Percentiles rank a stretch among this genome's conserved stretches.
phyloP scores from a whole-genome alignment of 2,329 filamentous ascomycete species.

The Paramyrothecium roridum region DNA sequence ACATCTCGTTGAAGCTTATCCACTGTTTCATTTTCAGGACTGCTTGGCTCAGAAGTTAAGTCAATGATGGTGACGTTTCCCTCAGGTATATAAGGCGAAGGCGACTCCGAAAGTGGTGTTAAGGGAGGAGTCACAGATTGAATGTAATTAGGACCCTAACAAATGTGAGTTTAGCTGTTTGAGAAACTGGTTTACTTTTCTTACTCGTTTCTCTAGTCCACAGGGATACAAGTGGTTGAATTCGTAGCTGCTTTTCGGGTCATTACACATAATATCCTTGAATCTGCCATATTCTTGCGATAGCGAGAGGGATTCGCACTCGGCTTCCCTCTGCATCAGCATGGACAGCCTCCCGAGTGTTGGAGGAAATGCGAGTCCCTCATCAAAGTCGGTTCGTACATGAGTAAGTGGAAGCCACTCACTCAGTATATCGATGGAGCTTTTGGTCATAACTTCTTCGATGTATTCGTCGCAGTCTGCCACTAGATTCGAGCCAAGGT shows the following conservation, averaged over 20 bases:
- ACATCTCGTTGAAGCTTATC: conserved; percentile 7
- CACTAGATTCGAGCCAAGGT: conserved; percentile 15
- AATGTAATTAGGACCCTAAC: conserved; percentile 1
- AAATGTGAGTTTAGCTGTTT: background rate
- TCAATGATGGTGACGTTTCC: conserved; percentile 16
- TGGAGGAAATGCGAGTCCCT: conserved; percentile 21
- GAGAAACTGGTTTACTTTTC: background rate
- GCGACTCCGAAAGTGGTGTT: conserved; percentile 17
- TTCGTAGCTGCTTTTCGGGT: conserved; percentile 4
- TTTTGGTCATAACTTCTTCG: conserved; percentile 10
- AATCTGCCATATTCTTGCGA: background rate
- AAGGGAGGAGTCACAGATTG: conserved; percentile 22
- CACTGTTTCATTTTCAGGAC: conserved; percentile 8
- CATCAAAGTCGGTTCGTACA: conserved; percentile 17
- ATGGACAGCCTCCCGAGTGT: conserved; percentile 13
- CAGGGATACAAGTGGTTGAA: background rate
- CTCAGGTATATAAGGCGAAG: conserved; percentile 15
- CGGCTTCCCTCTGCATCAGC: conserved; percentile 21
- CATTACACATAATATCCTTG: background rate
- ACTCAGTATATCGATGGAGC: conserved; percentile 12
- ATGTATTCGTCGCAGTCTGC: conserved; percentile 18
- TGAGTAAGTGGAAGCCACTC: conserved; percentile 27
- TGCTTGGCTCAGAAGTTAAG: conserved; percentile 25
- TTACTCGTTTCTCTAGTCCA: background rate
- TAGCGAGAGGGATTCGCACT: conserved; percentile 13